Evolutionary conservation across 192 early-diverging fungal species (phyloP).

Genomic region (Obelidium mucronatum): DNA sequence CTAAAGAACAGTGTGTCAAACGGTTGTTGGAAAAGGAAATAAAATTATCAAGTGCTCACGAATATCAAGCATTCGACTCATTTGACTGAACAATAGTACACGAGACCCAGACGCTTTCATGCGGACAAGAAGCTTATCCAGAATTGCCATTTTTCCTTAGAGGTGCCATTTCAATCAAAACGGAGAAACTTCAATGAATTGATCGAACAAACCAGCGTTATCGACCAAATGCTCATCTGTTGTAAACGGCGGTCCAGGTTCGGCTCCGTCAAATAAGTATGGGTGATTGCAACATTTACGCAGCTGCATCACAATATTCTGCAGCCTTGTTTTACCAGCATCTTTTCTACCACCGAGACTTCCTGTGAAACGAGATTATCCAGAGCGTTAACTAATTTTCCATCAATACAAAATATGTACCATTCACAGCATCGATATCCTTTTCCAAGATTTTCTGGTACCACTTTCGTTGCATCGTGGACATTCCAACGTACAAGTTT

Average conservation of each 20-base stretch:
- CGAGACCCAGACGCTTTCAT: conserved; percentile 91
- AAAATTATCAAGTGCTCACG: conserved; percentile 24
- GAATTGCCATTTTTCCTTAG: conserved; percentile 88
- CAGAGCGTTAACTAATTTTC: background rate
- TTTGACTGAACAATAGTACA: conserved; percentile 96
- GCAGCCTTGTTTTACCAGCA: conserved; percentile 87
- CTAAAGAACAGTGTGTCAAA: conserved; percentile 20
- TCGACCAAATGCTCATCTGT: conserved; percentile 95
- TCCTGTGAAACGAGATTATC: conserved; percentile 4
- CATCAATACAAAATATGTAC: conserved; percentile 35
- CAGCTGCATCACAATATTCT: conserved; percentile 97
- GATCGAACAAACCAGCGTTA: conserved; percentile 75
- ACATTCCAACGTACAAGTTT: conserved; percentile 93
- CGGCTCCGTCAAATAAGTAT: conserved; percentile 90
- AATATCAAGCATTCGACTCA: conserved; percentile 98
- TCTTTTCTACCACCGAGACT: conserved; percentile 64
- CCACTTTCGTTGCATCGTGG: conserved; percentile 95
- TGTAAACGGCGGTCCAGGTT: conserved; percentile 93
- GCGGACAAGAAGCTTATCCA: conserved; percentile 87
- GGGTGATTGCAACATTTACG: conserved; percentile 87
- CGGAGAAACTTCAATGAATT: background rate
- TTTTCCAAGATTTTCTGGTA: conserved; percentile 95
- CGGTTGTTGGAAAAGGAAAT: conserved; percentile 18
- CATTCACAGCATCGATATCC: conserved; percentile 98
- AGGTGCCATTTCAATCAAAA: background rate